These are phyloP conservation scores for Russula vinacea DNA, from an alignment of 768 basidiomycete species.

Conservation along the genomic window DNA sequence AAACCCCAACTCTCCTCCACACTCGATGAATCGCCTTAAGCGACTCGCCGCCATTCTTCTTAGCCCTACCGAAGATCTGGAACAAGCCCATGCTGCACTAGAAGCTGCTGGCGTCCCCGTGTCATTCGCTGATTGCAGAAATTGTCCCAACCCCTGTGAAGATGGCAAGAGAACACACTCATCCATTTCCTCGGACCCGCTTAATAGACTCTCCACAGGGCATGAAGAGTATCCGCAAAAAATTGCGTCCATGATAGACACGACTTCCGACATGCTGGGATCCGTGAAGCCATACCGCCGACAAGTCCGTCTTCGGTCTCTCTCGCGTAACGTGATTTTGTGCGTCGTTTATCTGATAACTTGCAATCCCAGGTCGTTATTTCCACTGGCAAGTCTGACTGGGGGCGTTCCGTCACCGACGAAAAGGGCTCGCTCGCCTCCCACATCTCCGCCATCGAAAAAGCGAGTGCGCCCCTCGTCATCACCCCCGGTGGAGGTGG, in stretches of 20 bases:
- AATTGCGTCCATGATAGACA: slow-evolving; percentile 64
- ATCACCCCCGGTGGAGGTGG: background rate
- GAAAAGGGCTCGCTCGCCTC: slow-evolving; percentile 69
- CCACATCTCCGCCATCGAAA: slow-evolving; percentile 40
- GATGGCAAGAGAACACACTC: slow-evolving; percentile 31
- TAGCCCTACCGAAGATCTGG: slow-evolving; percentile 17
- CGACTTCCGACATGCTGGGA: slow-evolving; percentile 79
- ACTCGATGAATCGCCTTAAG: slow-evolving; percentile 24
- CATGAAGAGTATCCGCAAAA: slow-evolving; percentile 71
- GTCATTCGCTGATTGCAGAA: slow-evolving; percentile 33
- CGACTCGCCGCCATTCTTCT: slow-evolving; percentile 25
- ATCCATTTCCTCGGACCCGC: slow-evolving; percentile 11
- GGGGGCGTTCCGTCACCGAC: slow-evolving; percentile 77
- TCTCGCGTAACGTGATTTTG: background rate
- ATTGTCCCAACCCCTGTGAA: slow-evolving; percentile 36
- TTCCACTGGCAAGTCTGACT: slow-evolving; percentile 87
- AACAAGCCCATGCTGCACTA: slow-evolving; percentile 26
- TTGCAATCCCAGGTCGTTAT: slow-evolving; percentile 61
- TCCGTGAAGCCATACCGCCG: slow-evolving; percentile 80
- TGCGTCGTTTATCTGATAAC: slow-evolving; percentile 25
- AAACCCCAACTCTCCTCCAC: background rate
- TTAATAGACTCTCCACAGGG: slow-evolving; percentile 40
- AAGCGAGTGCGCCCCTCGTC: slow-evolving; percentile 14
- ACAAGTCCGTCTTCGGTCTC: slow-evolving; percentile 50
- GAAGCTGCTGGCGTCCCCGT: slow-evolving; percentile 32